A percentile compares a stretch with the other conserved stretches of the same genome.
phyloP scores from a whole-genome alignment of 1,284 basidiomycete species.

The Trichosporon ovoides region DNA sequence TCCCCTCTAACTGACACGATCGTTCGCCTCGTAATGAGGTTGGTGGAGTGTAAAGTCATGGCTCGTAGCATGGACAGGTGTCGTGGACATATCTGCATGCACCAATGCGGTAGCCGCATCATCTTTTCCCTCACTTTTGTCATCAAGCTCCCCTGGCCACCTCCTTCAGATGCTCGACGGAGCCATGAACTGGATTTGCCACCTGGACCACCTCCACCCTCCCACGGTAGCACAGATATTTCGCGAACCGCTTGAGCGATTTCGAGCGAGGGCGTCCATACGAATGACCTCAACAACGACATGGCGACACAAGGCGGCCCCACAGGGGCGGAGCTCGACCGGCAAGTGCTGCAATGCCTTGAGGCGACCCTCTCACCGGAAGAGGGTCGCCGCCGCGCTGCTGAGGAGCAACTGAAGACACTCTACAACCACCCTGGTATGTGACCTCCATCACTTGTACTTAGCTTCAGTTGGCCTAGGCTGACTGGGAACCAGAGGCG shows the following conservation, averaged over 20 bases:
- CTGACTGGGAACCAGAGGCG: slow-evolving; percentile 54
- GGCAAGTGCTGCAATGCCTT: slow-evolving; percentile 87
- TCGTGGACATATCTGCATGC: too few relatives aligned
- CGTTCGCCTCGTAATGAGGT: too few relatives aligned
- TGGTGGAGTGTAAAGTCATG: too few relatives aligned
- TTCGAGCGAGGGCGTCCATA: neutral
- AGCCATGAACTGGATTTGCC: too few relatives aligned
- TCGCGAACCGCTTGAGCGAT: neutral
- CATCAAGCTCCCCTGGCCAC: too few relatives aligned
- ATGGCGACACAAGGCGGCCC: slow-evolving; percentile 1
- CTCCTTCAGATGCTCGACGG: too few relatives aligned
- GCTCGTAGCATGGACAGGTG: too few relatives aligned
- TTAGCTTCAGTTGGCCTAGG: too few relatives aligned
- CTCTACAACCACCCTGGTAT: slow-evolving; percentile 61
- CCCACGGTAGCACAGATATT: neutral
- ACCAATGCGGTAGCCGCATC: too few relatives aligned
- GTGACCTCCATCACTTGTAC: slow-evolving; percentile 20
- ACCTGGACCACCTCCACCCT: neutral
- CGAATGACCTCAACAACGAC: neutral
- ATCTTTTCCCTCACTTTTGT: too few relatives aligned
- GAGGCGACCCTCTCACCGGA: slow-evolving; percentile 72
- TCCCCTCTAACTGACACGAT: too few relatives aligned
- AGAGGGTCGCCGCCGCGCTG: slow-evolving; percentile 26
- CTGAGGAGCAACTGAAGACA: slow-evolving; percentile 46
- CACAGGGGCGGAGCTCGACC: slow-evolving; percentile 50